Conservation (phyloP, 257 asterid species). For the Solanum appendiculatum region DNA sequence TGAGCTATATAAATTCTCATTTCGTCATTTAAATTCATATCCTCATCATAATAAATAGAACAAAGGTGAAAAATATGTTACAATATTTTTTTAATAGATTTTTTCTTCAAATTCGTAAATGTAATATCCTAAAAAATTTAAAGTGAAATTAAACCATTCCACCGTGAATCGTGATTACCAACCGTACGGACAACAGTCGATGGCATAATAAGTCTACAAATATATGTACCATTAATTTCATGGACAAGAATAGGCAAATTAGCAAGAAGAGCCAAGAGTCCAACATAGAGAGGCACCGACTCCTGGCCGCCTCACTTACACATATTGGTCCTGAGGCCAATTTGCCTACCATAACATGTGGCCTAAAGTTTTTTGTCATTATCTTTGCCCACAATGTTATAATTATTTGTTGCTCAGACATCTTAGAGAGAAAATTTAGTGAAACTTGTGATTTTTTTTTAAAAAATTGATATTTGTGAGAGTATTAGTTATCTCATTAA, state of each 20-base stretch:
- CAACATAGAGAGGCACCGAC: background rate
- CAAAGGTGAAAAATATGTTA: background rate
- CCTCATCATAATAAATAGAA: background rate
- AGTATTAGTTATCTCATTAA: background rate
- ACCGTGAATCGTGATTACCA: background rate
- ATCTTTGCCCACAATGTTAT: background rate
- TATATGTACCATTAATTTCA: background rate
- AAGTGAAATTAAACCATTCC: background rate
- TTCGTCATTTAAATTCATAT: background rate
- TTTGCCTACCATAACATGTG: background rate
- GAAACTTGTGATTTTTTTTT: background rate
- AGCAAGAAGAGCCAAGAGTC: conserved; percentile 10
- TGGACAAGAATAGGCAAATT: background rate
- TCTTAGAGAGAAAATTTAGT: background rate
- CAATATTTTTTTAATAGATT: background rate
- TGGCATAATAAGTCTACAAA: background rate
- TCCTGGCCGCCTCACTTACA: background rate
- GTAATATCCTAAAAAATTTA: background rate
- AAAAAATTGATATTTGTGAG: background rate
- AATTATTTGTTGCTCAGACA: background rate
- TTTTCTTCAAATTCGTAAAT: background rate
- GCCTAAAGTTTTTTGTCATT: background rate
- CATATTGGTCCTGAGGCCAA: background rate
- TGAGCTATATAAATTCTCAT: background rate
- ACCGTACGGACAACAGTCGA: background rate